A percentile compares a stretch with the other conserved stretches of the same genome.
phyloP scores from a whole-genome alignment of 73 alveolate genomes.

The Urostyla sp. region DNA sequence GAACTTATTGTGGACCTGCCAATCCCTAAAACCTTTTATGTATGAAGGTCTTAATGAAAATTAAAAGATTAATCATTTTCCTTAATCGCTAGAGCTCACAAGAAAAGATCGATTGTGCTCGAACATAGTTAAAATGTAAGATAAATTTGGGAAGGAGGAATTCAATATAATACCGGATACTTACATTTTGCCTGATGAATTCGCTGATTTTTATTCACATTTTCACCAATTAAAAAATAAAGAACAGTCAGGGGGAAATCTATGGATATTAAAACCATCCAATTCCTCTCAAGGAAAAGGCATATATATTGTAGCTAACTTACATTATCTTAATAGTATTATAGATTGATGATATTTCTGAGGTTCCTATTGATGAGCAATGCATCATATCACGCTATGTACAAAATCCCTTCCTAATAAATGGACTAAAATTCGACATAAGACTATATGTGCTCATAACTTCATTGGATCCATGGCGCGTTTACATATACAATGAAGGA shows the following conservation, averaged over 20 bases:
- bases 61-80: slow-evolving; percentile 94
- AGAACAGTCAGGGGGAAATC: slow-evolving; percentile 57
- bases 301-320: slow-evolving; percentile 63
- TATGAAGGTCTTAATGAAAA: slow-evolving; percentile 74
- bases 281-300: slow-evolving; percentile 89
- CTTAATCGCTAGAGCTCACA: slow-evolving; percentile 84
- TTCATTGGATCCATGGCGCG: slow-evolving; percentile 75
- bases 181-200: slow-evolving; percentile 89
- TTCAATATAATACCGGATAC: slow-evolving; percentile 89
- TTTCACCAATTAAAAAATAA: slow-evolving; percentile 70
- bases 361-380: slow-evolving; percentile 71
- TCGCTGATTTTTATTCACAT: slow-evolving; percentile 81
- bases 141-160: slow-evolving; percentile 75
- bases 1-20: slow-evolving; percentile 74
- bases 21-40: slow-evolving; percentile 49
- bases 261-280: slow-evolving; percentile 85
- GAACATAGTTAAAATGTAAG: slow-evolving; percentile 82
- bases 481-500: slow-evolving; percentile 86
- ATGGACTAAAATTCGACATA: slow-evolving; percentile 79
- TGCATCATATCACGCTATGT: slow-evolving; percentile 73
- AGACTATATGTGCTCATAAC: slow-evolving; percentile 81
- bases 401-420: slow-evolving; percentile 77
- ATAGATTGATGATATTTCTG: slow-evolving; percentile 73
- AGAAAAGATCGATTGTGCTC: slow-evolving; percentile 79
- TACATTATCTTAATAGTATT: slow-evolving; percentile 46